Percentiles rank a stretch among this genome's conserved stretches.
These are phyloP conservation scores for Carex cristatella DNA, from an alignment of 176 grass and related monocot genomes.

Conservation along the genomic window DNA sequence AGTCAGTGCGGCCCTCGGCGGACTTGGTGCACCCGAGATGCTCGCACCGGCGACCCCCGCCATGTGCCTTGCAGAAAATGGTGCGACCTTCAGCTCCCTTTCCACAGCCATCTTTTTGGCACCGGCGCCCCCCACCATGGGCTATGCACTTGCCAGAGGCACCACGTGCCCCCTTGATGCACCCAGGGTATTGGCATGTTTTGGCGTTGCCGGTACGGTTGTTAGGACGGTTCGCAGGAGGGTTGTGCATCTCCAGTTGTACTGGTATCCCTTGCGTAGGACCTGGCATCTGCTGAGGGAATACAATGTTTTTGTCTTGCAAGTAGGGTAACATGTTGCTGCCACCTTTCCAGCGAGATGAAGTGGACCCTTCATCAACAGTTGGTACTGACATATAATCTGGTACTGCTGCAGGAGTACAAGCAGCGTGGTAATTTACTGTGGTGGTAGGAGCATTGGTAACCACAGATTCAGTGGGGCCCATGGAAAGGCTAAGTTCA, in stretches of 20 bases:
- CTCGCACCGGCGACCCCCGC: conserved; percentile 64
- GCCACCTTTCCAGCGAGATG: conserved; percentile 55
- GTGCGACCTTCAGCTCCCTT: conserved; percentile 91
- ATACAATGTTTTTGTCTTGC: conserved; percentile 15
- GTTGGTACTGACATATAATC: conserved; percentile 39
- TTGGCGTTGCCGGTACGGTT: conserved; percentile 43
- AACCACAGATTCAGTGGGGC: conserved; percentile 57
- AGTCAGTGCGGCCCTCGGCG: conserved; percentile 73
- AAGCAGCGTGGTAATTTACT: conserved; percentile 13
- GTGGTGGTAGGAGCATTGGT: conserved; percentile 30
- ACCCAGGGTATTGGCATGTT: conserved; percentile 54
- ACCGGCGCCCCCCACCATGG: conserved; percentile 69
- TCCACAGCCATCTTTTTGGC: conserved; percentile 55
- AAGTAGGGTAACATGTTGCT: conserved; percentile 53
- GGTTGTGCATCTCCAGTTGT: conserved; percentile 36
- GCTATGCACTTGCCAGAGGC: conserved; percentile 77
- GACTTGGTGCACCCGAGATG: conserved; percentile 78
- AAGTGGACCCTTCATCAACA: conserved; percentile 87
- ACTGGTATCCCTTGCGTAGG: conserved; percentile 20
- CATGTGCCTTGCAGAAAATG: conserved; percentile 84
- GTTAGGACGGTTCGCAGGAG: conserved; percentile 24
- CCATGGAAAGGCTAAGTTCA: conserved; percentile 52
- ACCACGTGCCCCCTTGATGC: conserved; percentile 77
- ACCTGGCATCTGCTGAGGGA: conserved; percentile 21
- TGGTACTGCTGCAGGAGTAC: conserved; percentile 7